Conservation (phyloP, 345 rosid genomes). For the Theobroma cacao region DNA sequence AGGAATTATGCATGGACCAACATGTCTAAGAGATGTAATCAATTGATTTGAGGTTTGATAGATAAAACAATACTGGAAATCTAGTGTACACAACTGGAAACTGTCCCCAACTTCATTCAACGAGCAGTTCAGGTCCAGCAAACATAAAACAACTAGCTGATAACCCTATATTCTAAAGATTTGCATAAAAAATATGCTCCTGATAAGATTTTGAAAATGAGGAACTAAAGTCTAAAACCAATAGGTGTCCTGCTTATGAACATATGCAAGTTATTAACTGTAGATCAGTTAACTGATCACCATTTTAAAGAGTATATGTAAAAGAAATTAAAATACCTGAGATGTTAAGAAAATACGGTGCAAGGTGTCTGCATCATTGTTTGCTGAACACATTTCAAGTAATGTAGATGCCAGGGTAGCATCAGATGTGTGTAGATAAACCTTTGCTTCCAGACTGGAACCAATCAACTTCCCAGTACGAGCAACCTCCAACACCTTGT, state of each 20-base stretch:
- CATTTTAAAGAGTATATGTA: background rate
- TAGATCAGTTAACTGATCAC: background rate
- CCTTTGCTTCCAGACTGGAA: slow-evolving; percentile 94
- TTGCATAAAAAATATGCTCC: background rate
- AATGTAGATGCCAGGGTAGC: slow-evolving; percentile 52
- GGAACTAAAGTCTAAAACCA: background rate
- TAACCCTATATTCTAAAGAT: background rate
- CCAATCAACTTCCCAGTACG: slow-evolving; percentile 81
- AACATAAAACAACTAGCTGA: background rate
- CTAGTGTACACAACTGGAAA: background rate
- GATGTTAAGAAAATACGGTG: slow-evolving; percentile 84
- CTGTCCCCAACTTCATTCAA: background rate
- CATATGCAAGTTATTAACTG: background rate
- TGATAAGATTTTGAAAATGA: background rate
- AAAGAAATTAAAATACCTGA: slow-evolving; percentile 47
- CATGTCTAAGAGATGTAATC: background rate
- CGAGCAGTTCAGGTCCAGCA: background rate
- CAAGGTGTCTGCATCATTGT: slow-evolving; percentile 66
- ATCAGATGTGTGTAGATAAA: slow-evolving; percentile 59
- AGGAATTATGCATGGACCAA: background rate
- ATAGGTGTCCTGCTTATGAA: background rate
- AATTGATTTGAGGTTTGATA: background rate
- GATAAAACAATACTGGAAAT: background rate
- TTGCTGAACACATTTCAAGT: slow-evolving; percentile 47
- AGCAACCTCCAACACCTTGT: slow-evolving; percentile 86